These are phyloP conservation scores for Toxicodendron radicans DNA, from an alignment of 345 rosid species.

Conservation along the genomic window DNA sequence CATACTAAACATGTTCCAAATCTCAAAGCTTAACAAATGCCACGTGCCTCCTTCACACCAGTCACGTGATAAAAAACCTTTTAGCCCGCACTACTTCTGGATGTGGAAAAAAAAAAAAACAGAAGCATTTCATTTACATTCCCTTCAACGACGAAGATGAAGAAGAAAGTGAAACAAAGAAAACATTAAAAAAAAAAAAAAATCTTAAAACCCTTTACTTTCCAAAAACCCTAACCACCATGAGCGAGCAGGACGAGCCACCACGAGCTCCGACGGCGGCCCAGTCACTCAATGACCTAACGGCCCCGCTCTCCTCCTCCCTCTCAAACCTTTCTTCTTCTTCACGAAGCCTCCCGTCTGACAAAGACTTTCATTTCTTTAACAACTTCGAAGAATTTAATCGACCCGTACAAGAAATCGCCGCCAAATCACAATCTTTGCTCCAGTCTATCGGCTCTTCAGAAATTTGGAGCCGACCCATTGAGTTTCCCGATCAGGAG, in stretches of 20 bases:
- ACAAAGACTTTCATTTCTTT: conserved; percentile 81
- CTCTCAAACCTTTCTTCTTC: conserved; percentile 50
- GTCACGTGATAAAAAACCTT: background rate
- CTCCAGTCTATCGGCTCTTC: conserved; percentile 63
- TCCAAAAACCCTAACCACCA: conserved; percentile 19
- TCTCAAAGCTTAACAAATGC: too few species aligned
- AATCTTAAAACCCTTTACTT: conserved; percentile 22
- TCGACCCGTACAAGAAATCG: conserved; percentile 47
- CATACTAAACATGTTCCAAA: too few species aligned
- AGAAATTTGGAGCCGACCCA: conserved; percentile 29
- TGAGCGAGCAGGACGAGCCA: conserved; percentile 32
- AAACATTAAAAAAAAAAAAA: background rate
- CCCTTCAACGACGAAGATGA: background rate
- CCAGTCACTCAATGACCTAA: conserved; percentile 38
- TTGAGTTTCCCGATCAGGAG: conserved; percentile 38
- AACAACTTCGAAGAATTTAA: conserved; percentile 77
- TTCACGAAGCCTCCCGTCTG: conserved; percentile 57
- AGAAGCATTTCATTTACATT: too few species aligned
- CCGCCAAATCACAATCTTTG: conserved; percentile 45
- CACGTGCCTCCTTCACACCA: background rate
- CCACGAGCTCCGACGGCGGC: conserved; percentile 26
- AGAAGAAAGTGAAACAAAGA: background rate
- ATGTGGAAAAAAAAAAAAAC: too few species aligned
- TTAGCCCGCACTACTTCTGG: background rate
- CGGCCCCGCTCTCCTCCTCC: conserved; percentile 43